These are phyloP conservation scores for Linnemannia zychae DNA, from an alignment of 192 early-diverging fungal species.

Conservation along the genomic window DNA sequence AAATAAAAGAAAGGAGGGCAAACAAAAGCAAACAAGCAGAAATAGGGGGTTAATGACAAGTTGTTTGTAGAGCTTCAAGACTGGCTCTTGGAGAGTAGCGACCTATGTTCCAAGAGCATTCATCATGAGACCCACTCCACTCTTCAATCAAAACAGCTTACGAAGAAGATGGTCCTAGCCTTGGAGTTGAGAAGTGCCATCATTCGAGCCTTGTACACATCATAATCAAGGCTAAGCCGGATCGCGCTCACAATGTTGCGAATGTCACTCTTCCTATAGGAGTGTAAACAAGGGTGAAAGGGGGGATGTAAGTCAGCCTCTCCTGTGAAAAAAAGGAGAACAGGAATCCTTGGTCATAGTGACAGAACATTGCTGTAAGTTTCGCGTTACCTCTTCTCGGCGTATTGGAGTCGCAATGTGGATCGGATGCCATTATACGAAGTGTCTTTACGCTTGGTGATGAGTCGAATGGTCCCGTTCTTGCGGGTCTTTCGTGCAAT, in stretches of 20 bases:
- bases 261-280: constrained; percentile 34
- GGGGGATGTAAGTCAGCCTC: neutral
- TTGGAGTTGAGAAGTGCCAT: constrained; percentile 50
- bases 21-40: neutral
- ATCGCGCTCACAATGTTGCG: constrained; percentile 45
- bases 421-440: constrained; percentile 47
- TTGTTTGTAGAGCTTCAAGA: neutral
- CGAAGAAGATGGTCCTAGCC: constrained; percentile 44
- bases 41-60: neutral
- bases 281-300: neutral
- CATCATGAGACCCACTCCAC: neutral
- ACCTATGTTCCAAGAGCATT: neutral
- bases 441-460: constrained; percentile 40
- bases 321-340: neutral
- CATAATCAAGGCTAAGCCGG: constrained; percentile 40
- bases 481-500: constrained; percentile 26
- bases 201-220: constrained; percentile 37
- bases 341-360: neutral
- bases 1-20: too few relatives aligned
- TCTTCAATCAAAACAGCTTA: neutral
- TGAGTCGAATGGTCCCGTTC: constrained; percentile 29
- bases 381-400: constrained; percentile 35
- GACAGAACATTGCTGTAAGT: neutral
- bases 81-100: neutral
- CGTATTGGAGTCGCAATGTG: constrained; percentile 36